Base-by-base conservation (phyloP, 306 rosid species). In the Medicago ruthenica region DNA sequence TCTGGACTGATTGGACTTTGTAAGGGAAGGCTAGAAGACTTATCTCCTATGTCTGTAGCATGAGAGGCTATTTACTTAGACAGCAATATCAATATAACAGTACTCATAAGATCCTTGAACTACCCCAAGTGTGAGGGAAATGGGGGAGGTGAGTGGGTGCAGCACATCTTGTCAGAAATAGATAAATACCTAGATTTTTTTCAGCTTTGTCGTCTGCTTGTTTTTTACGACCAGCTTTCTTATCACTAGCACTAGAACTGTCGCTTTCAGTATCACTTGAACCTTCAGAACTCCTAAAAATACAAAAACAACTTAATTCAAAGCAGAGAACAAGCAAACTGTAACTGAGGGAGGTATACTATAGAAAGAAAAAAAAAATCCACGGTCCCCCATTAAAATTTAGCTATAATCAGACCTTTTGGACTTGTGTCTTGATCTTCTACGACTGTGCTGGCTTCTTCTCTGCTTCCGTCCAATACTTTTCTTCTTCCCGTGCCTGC, bases 211-310 rank as follows among this genome's bases (percentile, higher is more conserved):
- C 69, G 79, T 86, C 86, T 51, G 74, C 80, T 75, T 51, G 81
- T 60, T 63, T 76, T 78, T 87, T 87, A 31, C 6, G 88, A 63
- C 48, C 71, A 73, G 69, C 79, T 83, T 82, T 87, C 74, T 78
- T 83, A 74, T 83, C 84, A 74, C 90, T 83, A 73, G 83, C 67
- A 73, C 84, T 80, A 58, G 74, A 51, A 85, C 87, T 88, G 74
- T 85, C 87, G 74, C 90, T 90, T 59, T 87, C 90, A 8, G 87
- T 54, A 53, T 86, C 96, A 85, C 91, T 85, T 70, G 89, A 89
- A 86, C 84, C 84, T 36, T 82, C 93, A 1, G 75, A 90, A 76
- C 93, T 90, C 84, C 96, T 80, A 81, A 77, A 71, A 76, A 64
- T 63, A 47, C 74, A n/a, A 44, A 69, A 83, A 68, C 44, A 76